A percentile compares a stretch with the other conserved stretches of the same genome.
Evolutionary conservation across 805 yeast species (phyloP).

Genomic region (Cephaloascus albidus): DNA sequence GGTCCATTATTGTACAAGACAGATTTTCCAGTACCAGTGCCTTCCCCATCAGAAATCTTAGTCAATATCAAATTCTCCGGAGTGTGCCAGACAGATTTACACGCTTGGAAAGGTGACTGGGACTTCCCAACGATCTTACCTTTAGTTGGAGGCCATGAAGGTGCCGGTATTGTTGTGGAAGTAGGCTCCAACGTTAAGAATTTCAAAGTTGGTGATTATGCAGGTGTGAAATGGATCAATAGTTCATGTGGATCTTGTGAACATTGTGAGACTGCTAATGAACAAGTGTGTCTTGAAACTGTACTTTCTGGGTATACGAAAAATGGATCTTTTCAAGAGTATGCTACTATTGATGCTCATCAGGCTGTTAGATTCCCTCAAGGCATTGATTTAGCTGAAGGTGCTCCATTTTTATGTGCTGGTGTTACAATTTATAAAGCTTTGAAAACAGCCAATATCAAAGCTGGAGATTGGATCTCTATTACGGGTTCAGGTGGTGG

Average conservation of each 20-base stretch:
- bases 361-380: slow-evolving; percentile 35
- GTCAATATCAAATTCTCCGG: slow-evolving; percentile 36
- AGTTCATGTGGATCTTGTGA: slow-evolving; percentile 34
- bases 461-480: slow-evolving; percentile 27
- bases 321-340: slow-evolving; percentile 28
- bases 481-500: slow-evolving; percentile 30
- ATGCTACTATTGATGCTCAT: slow-evolving; percentile 34
- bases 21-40: slow-evolving; percentile 25
- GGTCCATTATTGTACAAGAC: slow-evolving; percentile 28
- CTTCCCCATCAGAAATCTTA: slow-evolving; percentile 29
- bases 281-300: slow-evolving; percentile 32
- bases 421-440: slow-evolving; percentile 26
- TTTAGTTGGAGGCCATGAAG: slow-evolving; percentile 38
- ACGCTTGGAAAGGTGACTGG: slow-evolving; percentile 41
- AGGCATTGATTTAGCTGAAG: slow-evolving; percentile 27
- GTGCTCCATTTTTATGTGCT: slow-evolving; percentile 27
- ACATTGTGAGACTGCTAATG: slow-evolving; percentile 27
- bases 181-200: slow-evolving; percentile 30
- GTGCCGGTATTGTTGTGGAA: slow-evolving; percentile 37
- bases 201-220: slow-evolving; percentile 33
- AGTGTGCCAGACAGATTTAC: slow-evolving; percentile 37
- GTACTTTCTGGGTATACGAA: slow-evolving; percentile 36
- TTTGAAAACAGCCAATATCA: slow-evolving; percentile 21
- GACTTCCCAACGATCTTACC: slow-evolving; percentile 34
- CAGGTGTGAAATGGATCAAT: slow-evolving; percentile 37